Evolutionary conservation across 1,139 yeast species (phyloP).

Genomic region (Saccharomycopsis hybrid): DNA sequence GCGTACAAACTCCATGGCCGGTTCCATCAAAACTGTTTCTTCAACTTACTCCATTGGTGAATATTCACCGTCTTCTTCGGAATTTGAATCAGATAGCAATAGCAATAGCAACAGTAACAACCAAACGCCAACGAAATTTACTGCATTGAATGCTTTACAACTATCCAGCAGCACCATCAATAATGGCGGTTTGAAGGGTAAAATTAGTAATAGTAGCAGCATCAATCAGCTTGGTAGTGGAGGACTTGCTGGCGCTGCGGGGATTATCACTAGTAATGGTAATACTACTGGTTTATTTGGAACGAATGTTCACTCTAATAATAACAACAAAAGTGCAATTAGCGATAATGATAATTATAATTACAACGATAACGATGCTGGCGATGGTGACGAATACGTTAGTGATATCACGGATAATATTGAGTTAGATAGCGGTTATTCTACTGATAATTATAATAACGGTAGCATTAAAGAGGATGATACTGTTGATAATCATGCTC

Average conservation of each 20-base stretch:
- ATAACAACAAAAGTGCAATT: too few relatives aligned
- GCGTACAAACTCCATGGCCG: conserved; percentile 1
- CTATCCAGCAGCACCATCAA: conserved; percentile 9
- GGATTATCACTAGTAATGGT: conserved; percentile 1
- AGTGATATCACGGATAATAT: conserved; percentile 14
- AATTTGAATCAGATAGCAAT: conserved; percentile 26
- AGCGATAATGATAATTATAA: neutral
- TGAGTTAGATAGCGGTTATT: conserved; percentile 5
- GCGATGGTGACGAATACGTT: conserved; percentile 2
- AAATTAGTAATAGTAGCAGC: conserved; percentile 12
- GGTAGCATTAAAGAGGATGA: too few relatives aligned
- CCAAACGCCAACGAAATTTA: conserved; percentile 19
- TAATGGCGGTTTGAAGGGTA: conserved; percentile 13
- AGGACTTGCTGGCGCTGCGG: conserved; percentile 1
- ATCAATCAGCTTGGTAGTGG: conserved; percentile 4
- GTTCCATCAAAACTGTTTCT: conserved; percentile 12
- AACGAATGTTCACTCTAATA: too few relatives aligned
- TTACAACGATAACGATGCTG: conserved; percentile 13
- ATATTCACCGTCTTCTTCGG: conserved; percentile 38
- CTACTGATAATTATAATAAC: conserved; percentile 11
- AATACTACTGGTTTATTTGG: too few relatives aligned
- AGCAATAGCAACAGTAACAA: conserved; percentile 3
- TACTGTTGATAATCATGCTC: too few relatives aligned
- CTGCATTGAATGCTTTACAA: conserved; percentile 17
- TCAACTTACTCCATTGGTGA: conserved; percentile 33